Base-by-base conservation (phyloP, 345 rosid genomes). In the Garcia nutans region DNA sequence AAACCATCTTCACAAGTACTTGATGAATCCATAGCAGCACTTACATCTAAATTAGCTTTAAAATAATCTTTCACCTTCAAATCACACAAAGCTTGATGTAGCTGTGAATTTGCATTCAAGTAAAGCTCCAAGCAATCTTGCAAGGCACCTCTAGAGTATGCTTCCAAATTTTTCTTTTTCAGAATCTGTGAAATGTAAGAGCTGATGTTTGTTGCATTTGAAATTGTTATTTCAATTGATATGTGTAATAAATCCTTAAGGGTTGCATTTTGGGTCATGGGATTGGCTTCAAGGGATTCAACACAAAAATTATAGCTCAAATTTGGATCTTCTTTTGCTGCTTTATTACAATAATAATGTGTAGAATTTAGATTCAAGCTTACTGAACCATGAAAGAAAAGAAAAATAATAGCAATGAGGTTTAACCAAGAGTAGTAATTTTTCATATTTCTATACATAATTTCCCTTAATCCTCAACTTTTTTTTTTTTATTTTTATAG, bases 1-100 rank as follows among this genome's bases (percentile, higher is more conserved):
- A 87, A 85, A 57, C 85, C 83, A 61, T 84, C 79, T 77, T 89
- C 82, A 65, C 92, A 87, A 31, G 80, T 83, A 5, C 4, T 24
- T 10, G 85, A 49, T 3, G 86, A 77, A 75, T 75, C 86, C 87
- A 85, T 74, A 26, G 87, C 89, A 7, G 85, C 81, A 64, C 88
- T 84, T 19, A 80, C 52, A 17, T 60, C 65, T 33, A 60, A 4
- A 42, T 60, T 76, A 31, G 82, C 86, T 3, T 61, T 77, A 60
- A 24, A 72, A 73, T 81, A 86, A 70, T 82, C 83, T 31, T 63
- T 66, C 5, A 60, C 24, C 71, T 33, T 41, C 19, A 84, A 6
- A 31, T 45, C 83, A 23, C 10, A 8, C 50, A 63, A 13, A 22
- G 83, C 87, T 13, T 72, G 74, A 17, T 17, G 22, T 9, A 89